phyloP scores from a whole-genome alignment of 208 protist genomes.

The Lotmaria passim region DNA sequence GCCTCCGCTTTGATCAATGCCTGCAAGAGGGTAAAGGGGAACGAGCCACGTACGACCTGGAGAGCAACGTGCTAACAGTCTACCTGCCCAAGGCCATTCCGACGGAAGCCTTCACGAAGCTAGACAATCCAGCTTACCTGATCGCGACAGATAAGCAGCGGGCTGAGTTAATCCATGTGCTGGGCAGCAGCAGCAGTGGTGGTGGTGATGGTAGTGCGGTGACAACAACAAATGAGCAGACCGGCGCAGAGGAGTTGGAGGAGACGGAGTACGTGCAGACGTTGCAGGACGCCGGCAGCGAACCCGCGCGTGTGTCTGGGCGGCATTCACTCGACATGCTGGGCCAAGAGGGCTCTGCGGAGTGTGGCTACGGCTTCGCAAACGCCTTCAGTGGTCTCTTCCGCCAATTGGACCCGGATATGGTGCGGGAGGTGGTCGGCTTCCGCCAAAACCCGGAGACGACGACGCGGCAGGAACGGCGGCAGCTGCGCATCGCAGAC shows the following conservation, averaged over 20 bases:
- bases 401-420: slow-evolving; percentile 49
- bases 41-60: slow-evolving; percentile 81
- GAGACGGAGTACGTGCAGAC: slow-evolving; percentile 82
- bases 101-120: slow-evolving; percentile 71
- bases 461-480: slow-evolving; percentile 56
- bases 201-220: background rate
- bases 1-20: slow-evolving; percentile 83
- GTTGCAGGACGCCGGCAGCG: slow-evolving; percentile 23
- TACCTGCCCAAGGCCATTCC: slow-evolving; percentile 83
- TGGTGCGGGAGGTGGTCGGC: slow-evolving; percentile 67
- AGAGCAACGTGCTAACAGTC: slow-evolving; percentile 71
- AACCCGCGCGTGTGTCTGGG: background rate
- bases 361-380: slow-evolving; percentile 81
- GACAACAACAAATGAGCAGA: too few species aligned
- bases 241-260: slow-evolving; percentile 46
- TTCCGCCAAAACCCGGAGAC: slow-evolving; percentile 57
- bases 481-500: slow-evolving; percentile 40
- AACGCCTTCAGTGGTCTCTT: slow-evolving; percentile 83
- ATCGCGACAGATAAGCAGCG: slow-evolving; percentile 87
- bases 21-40: slow-evolving; percentile 78
- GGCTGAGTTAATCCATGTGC: slow-evolving; percentile 43
- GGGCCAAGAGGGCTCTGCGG: background rate
- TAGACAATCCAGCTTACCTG: slow-evolving; percentile 89
- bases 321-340: slow-evolving; percentile 21
- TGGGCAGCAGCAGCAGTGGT: too few species aligned